A percentile compares a stretch with the other conserved stretches of the same genome.
Conservation (phyloP, 108 stramenopile species). For the Cyclostephanos invisitatus region DNA sequence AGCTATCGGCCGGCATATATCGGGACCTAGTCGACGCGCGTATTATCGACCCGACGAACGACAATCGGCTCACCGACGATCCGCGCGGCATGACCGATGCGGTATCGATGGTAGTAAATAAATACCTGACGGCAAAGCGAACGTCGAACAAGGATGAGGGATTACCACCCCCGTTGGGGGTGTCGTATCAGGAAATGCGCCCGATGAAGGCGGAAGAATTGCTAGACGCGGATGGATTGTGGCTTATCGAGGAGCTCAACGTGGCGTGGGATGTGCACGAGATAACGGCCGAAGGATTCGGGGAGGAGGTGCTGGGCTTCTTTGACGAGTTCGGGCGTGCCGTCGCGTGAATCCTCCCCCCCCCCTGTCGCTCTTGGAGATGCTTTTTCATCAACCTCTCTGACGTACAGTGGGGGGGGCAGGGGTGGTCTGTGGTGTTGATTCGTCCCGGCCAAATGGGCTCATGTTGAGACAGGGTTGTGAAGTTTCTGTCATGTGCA, state of each 20-base stretch:
- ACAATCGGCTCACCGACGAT: neutral
- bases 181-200: slow-evolving; percentile 21
- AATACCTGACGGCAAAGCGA: slow-evolving; percentile 3
- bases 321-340: neutral
- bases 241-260: slow-evolving; percentile 51
- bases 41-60: slow-evolving; percentile 1
- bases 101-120: neutral
- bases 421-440: too few relatives aligned
- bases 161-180: slow-evolving; percentile 20
- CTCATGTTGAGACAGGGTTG: too few relatives aligned
- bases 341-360: too few relatives aligned
- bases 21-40: neutral
- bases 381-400: too few relatives aligned
- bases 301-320: slow-evolving; percentile 13
- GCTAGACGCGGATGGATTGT: slow-evolving; percentile 38
- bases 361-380: too few relatives aligned
- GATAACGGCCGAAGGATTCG: slow-evolving; percentile 45
- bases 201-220: slow-evolving; percentile 25
- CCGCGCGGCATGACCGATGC: slow-evolving; percentile 4
- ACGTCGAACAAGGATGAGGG: neutral
- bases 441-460: too few relatives aligned
- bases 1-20: slow-evolving; percentile 7
- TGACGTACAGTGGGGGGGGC: too few relatives aligned
- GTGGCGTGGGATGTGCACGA: slow-evolving; percentile 51
- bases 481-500: too few relatives aligned